phyloP scores from a whole-genome alignment of 768 basidiomycete genomes.

The Scleroderma citrinum region DNA sequence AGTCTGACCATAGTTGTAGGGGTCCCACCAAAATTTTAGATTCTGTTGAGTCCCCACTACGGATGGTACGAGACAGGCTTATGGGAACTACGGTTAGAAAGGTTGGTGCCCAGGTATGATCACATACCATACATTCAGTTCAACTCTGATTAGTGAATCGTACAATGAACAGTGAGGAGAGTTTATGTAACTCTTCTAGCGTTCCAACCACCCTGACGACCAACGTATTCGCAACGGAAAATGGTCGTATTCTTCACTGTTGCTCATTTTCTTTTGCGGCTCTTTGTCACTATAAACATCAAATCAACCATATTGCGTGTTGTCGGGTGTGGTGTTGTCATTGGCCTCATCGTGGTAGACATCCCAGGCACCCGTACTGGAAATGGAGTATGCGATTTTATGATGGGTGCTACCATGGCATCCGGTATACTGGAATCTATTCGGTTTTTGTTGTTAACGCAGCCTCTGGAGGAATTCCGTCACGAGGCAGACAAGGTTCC shows the following conservation, averaged over 20 bases:
- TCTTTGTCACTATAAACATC: background rate
- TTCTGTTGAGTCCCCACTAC: too few relatives aligned
- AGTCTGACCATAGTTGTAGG: too few relatives aligned
- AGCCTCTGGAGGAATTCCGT: background rate
- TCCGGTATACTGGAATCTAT: background rate
- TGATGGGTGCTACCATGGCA: background rate
- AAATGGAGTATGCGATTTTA: background rate
- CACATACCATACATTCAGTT: too few relatives aligned
- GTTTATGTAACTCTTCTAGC: too few relatives aligned
- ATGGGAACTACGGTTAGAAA: too few relatives aligned
- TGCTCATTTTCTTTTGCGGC: background rate
- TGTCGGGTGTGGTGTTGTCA: background rate
- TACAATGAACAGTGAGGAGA: too few relatives aligned
- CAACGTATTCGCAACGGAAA: background rate
- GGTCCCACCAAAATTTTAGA: too few relatives aligned
- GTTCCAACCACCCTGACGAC: too few relatives aligned
- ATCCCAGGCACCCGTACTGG: background rate
- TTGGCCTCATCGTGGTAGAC: background rate
- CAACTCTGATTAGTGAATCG: too few relatives aligned
- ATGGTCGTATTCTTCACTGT: background rate
- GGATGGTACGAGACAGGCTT: too few relatives aligned
- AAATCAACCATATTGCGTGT: background rate
- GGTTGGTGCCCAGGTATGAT: too few relatives aligned
- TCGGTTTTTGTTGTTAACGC: constrained; percentile 1
- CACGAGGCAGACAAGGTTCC: background rate